Base-by-base conservation (phyloP, 768 basidiomycete genomes). In the Russula ochroleuca region DNA sequence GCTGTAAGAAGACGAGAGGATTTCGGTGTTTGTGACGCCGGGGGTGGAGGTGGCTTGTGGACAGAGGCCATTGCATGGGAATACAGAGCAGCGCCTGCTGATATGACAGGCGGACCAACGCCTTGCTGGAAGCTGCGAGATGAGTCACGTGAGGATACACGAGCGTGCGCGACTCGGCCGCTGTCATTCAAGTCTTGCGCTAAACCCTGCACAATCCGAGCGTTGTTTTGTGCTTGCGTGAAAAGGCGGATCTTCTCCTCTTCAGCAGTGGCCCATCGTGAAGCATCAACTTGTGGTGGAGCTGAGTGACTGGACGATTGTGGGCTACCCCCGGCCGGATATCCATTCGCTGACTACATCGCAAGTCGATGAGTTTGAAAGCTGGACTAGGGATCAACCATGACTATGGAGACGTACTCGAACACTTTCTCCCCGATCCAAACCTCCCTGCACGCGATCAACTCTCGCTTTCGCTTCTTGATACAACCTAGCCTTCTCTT, bases 221-320 rank as follows among this genome's bases (percentile, higher is more conserved):
- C 90, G n/a, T 81, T 85, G 1, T 80, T 83, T 69, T 86, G 85
- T 0, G 90, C 89, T 54, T 83, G 72, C 55, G 87, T 78, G 72
- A 81, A 91, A n/a, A 90, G 71, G n/a, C 81, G 78, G 1, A 80
- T 73, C 69, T 93, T 92, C 71, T 93, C 91, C 60, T 85, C 82
- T 73, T 91, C 90, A 0, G 92, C 88, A 1, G 85, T 80, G 8
- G 77, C 77, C 88, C 87, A 92, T 43, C 72, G 72, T 35, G 58
- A 60, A 21, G 63, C 14, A 33, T 57, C 48, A 23, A 59, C 37
- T 13, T 67, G 59, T 25, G 59, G 53, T 33, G 53, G 11, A 21
- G 54, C 40, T 51, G 67, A 64, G 37, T 63, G 65, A 67, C 23
- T 70, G 67, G 66, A 69, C 52, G 43, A 67, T 67, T 60, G 73